A percentile compares a stretch with the other conserved stretches of the same genome.
Conservation (phyloP, 768 basidiomycete genomes). For the Leccinum olivaceopallidum region DNA sequence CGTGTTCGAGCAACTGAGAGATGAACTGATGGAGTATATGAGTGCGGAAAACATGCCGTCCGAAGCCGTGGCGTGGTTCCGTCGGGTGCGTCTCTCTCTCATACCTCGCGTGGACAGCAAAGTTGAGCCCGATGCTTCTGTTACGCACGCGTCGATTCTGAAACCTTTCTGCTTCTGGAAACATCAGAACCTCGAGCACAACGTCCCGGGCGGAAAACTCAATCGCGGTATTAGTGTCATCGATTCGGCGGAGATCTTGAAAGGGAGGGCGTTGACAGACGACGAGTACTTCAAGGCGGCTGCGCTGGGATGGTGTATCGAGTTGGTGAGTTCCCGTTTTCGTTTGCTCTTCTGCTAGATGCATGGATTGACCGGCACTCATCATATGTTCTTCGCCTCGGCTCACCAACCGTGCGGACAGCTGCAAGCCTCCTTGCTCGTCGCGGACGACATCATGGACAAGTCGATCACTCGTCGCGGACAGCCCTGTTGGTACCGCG, state of each 20-base stretch:
- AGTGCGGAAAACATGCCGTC: conserved; percentile 72
- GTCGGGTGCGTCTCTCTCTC: conserved; percentile 51
- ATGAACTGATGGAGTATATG: conserved; percentile 76
- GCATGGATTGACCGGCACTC: background rate
- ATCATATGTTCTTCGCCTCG: background rate
- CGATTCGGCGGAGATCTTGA: conserved; percentile 88
- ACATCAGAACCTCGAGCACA: conserved; percentile 80
- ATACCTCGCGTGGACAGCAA: background rate
- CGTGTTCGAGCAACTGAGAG: conserved; percentile 68
- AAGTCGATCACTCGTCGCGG: conserved; percentile 87
- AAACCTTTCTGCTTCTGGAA: background rate
- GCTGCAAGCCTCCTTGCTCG: conserved; percentile 95
- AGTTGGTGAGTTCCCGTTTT: conserved; percentile 55
- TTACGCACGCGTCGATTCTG: background rate
- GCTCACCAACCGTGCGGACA: background rate
- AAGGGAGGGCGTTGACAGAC: conserved; percentile 65
- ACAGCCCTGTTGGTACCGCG: conserved; percentile 93
- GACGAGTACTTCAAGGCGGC: conserved; percentile 46
- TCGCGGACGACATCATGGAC: conserved; percentile 95
- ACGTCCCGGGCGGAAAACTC: conserved; percentile 93
- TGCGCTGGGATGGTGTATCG: conserved; percentile 92
- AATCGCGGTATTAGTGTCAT: conserved; percentile 97
- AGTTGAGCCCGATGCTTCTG: background rate
- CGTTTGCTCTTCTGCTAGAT: background rate
- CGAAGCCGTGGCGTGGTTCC: conserved; percentile 85